Evolutionary conservation across 2,329 filamentous ascomycete species (phyloP), one percentile per base, ranked within the genome.

Genomic region (Apiospora arundinis): DNA sequence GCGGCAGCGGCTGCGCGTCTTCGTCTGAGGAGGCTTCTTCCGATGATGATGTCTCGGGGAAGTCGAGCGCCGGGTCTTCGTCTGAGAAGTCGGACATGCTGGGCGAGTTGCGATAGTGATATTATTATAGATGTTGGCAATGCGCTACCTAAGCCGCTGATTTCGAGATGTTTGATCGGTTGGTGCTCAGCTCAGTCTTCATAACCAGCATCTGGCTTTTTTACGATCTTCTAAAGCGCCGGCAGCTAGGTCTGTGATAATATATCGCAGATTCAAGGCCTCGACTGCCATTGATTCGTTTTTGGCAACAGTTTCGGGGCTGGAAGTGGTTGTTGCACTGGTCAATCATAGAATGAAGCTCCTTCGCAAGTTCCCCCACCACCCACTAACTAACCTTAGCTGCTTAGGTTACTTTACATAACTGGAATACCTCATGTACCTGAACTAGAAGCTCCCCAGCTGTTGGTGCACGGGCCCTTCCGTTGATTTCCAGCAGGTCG

Each of bases 1-100:
- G 85, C 21, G 82, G 85, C 14, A 84, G 85, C 4, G 82, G 82
- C 9, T 81, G 80, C 69, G 74, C 75, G 69, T 80, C 78, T 42
- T 74, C 79, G 63, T 77, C 76, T 28, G 75, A 74, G 14, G 77
- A 76, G 45, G 40, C 45, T 28, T 77, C 75, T 16, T 76, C 76
- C 48, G 70, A 68, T 40, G 67, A 69, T 40, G 67, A 69, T 18
- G 48, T 46, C 25, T 70, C 69, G 23, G 69, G 68, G 65, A 52
- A 72, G 44, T 68, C 44, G 45, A 67, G 18, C 46, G 68, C 56
- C 21, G 37, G 65, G 45, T 72, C 70, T 23, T 73, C 71, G 69
- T 72, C 70, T 18, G 56, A 72, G 56, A 69, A 70, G 72, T 71
- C 70, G 45, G 68, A 46, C 71, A 73, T 73, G 28, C 46, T 45